Base-by-base conservation (phyloP, 2,329 filamentous ascomycete genomes). In the Tolypocladium ophioglossoides region DNA sequence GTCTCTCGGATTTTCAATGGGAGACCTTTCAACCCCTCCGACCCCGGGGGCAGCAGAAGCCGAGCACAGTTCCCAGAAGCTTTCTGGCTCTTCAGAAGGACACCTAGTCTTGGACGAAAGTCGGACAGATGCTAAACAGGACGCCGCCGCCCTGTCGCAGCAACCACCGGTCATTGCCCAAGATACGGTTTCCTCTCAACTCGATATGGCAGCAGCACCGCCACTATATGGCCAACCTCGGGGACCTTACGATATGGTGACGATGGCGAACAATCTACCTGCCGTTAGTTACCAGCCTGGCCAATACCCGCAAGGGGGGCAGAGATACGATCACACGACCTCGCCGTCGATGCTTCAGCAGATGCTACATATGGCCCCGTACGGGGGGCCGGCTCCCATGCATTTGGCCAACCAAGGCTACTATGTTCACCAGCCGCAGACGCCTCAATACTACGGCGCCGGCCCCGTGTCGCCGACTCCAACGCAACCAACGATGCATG, bases 361-460 rank as follows among this genome's bases (percentile, higher is more conserved):
- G 35, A 64, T 69, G 58, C 58, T 66, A n/a, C 70, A 67, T 40
- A 70, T 75, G 61, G 57, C 68, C 20, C 74, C 72, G 41, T 79
- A 71, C 54, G 64, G 67, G 14, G 65, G 65, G 1, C 72, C 72
- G 54, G 60, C 63, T 10, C 57, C 64, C 27, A 69, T 78, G 59
- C 62, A 68, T 18, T 63, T 75, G 55, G 56, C 66, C 24, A 66
- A 63, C 20, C 75, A 75, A 50, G 70, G 70, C 27, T 81, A 76
- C 58, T 81, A 80, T 56, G 57, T 75, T 52, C 68, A 72, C 10
- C 75, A 75, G 51, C 71, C 74, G 46, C 73, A 73, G 35, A 69
- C 74, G 57, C 62, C 68, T n/a, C 72, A 69, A 14, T 79, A 72
- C 56, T 79, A 78, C 57, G 68, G 64, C 50, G 66, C 63, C 35